Base-by-base conservation (phyloP, 495 filamentous ascomycete genomes). In the Cercophora sp. region DNA sequence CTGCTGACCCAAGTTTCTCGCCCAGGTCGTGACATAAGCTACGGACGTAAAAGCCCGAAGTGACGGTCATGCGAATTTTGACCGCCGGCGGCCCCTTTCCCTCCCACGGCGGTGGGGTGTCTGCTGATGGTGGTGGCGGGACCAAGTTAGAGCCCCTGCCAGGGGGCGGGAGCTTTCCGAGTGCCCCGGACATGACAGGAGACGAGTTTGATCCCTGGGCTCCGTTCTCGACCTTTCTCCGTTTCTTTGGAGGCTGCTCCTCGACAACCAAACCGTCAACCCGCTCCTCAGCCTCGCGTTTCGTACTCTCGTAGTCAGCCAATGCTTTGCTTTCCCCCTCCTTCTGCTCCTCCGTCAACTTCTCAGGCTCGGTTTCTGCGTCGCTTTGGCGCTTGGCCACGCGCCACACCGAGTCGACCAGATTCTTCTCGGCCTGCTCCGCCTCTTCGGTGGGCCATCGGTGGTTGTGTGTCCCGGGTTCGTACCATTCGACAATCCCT, bases 21-120 rank as follows among this genome's bases (percentile, higher is more conserved):
- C 93, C 93, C 24, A 99, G 77, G 60, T 99, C 94, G 60, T 97
- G 90, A 48, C 88, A 88, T 36, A 99, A 77, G 27, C 86, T 91
- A 48, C 93, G 88, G 34, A 99, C 93, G 70, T 99, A 99, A 76
- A 97, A 99, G 35, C 93, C 93, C 3, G 90, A 96, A 4, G 90
- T 85, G 34, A 96, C 93, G 1, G 87, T 95, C 87, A 99, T 89
- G 49, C 84, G 81, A 43, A 99, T 79, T 64, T 79, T 87, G 34
- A 82, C 85, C 6, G 91, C 91, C 1, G 89, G 81, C 6, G 86
- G 83, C 6, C 74, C 77, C 54, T 79, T 74, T 44, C 68, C 70
- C 24, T 70, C 69, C 69, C 72, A 72, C 6, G 69, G 66, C 13
- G 67, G 60, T 4, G 70, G 63, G 4, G 67, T 58, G 25, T 66